Evolutionary conservation across 2,329 filamentous ascomycete genomes (phyloP).

Genomic region (Fonsecaea erecta): DNA sequence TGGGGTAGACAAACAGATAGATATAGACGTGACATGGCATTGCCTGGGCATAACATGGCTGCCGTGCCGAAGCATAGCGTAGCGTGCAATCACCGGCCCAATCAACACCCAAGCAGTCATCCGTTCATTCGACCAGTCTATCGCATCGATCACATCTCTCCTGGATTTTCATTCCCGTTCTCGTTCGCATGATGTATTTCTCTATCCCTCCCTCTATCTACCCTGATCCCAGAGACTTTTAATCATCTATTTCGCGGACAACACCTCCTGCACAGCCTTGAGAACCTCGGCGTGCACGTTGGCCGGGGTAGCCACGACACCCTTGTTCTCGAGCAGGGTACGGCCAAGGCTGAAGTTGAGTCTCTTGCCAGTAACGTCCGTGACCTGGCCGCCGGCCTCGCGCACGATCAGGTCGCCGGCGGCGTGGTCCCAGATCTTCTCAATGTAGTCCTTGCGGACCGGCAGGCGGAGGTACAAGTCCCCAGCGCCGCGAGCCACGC

Average conservation of each 20-base stretch:
- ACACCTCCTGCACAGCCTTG: constrained; percentile 78
- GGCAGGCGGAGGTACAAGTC: constrained; percentile 94
- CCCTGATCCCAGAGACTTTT: neutral
- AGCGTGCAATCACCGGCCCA: too few relatives aligned
- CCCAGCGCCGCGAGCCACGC: constrained; percentile 88
- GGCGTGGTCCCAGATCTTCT: constrained; percentile 99
- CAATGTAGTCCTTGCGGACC: constrained; percentile 83
- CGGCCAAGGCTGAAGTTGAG: constrained; percentile 86
- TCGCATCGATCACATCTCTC: neutral
- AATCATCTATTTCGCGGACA: constrained; percentile 54
- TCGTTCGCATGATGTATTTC: too few relatives aligned
- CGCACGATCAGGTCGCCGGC: constrained; percentile 92
- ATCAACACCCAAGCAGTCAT: neutral
- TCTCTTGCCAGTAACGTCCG: constrained; percentile 81
- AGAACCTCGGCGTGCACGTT: constrained; percentile 77
- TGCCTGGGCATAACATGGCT: too few relatives aligned
- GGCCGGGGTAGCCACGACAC: constrained; percentile 84
- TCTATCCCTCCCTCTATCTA: neutral
- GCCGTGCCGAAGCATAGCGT: too few relatives aligned
- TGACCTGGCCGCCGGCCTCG: constrained; percentile 90
- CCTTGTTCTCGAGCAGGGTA: constrained; percentile 88
- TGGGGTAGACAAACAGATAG: too few relatives aligned
- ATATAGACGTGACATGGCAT: too few relatives aligned
- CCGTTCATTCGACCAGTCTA: neutral
- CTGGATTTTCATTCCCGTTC: neutral